Percentiles rank a stretch among this genome's conserved stretches.
phyloP scores from a whole-genome alignment of 768 basidiomycete genomes.

The Naganishia onofrii region DNA sequence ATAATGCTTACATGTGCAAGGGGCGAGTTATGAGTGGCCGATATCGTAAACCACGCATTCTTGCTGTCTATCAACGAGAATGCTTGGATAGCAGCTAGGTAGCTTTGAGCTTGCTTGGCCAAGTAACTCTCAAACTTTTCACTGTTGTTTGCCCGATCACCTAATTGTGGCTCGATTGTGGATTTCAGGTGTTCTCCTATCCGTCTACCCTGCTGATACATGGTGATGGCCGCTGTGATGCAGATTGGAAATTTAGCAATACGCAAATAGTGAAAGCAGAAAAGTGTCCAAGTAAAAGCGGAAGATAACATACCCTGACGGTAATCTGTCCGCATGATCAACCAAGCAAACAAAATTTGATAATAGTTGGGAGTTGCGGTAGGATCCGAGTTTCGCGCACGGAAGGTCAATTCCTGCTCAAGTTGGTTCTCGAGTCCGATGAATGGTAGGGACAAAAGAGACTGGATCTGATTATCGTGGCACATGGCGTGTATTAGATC shows the following conservation, averaged over 20 bases:
- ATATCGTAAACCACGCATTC: constrained; percentile 63
- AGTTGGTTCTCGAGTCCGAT: constrained; percentile 79
- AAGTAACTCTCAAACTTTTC: constrained; percentile 58
- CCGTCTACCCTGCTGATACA: constrained; percentile 88
- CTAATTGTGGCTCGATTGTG: not conserved
- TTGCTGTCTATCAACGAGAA: constrained; percentile 75
- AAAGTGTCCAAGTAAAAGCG: no score
- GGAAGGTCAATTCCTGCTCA: constrained; percentile 82
- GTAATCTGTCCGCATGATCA: constrained; percentile 80
- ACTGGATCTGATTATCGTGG: constrained; percentile 75
- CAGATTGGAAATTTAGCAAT: constrained; percentile 16
- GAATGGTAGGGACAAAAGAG: constrained; percentile 78
- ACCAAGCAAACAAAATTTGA: constrained; percentile 91
- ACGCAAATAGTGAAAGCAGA: no score
- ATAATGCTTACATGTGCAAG: not conserved
- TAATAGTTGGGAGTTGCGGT: constrained; percentile 79
- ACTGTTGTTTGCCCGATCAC: constrained; percentile 37
- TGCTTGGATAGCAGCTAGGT: constrained; percentile 82
- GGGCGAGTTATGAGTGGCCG: not conserved
- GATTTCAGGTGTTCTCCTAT: constrained; percentile 56
- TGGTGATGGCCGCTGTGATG: constrained; percentile 72
- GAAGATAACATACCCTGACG: constrained; percentile 83
- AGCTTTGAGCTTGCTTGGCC: constrained; percentile 68
- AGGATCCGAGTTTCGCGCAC: constrained; percentile 89
- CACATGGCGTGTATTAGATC: constrained; percentile 89